These are phyloP conservation scores for Prunus davidiana DNA, from an alignment of 306 rosid species.

Conservation along the genomic window DNA sequence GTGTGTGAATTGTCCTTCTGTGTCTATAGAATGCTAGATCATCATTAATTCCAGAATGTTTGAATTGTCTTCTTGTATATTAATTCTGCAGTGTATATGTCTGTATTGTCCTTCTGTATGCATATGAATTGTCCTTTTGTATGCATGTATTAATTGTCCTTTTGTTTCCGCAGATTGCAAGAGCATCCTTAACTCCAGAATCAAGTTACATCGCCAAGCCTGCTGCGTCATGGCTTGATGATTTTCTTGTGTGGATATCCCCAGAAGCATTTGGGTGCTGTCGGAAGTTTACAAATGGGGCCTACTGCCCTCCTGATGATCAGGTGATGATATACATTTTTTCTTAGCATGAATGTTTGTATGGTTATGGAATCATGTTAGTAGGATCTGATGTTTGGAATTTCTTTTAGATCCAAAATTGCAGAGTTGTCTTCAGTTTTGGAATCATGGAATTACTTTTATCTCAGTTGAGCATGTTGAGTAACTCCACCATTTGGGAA, in stretches of 20 bases:
- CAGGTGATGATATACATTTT: slow-evolving; percentile 48
- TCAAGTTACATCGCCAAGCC: slow-evolving; percentile 94
- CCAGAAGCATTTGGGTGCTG: slow-evolving; percentile 99
- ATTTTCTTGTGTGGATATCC: slow-evolving; percentile 96
- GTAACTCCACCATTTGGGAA: background rate
- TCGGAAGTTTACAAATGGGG: slow-evolving; percentile 84
- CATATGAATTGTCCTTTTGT: background rate
- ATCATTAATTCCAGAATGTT: background rate
- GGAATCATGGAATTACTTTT: background rate
- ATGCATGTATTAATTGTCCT: background rate
- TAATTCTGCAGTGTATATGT: background rate
- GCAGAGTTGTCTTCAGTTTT: background rate
- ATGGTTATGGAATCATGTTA: background rate
- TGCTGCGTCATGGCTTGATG: slow-evolving; percentile 99
- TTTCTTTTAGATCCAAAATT: background rate
- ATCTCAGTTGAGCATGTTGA: background rate
- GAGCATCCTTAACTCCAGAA: slow-evolving; percentile 73
- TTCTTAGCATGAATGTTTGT: background rate
- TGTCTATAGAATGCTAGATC: background rate
- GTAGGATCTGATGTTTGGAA: slow-evolving; percentile 1
- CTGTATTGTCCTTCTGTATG: background rate
- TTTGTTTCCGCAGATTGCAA: slow-evolving; percentile 59
- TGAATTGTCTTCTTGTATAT: background rate
- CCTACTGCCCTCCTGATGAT: slow-evolving; percentile 94
- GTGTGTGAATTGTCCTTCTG: background rate